These are phyloP conservation scores for Lachancea sp. DNA, from an alignment of 805 yeast genomes.

Conservation along the genomic window DNA sequence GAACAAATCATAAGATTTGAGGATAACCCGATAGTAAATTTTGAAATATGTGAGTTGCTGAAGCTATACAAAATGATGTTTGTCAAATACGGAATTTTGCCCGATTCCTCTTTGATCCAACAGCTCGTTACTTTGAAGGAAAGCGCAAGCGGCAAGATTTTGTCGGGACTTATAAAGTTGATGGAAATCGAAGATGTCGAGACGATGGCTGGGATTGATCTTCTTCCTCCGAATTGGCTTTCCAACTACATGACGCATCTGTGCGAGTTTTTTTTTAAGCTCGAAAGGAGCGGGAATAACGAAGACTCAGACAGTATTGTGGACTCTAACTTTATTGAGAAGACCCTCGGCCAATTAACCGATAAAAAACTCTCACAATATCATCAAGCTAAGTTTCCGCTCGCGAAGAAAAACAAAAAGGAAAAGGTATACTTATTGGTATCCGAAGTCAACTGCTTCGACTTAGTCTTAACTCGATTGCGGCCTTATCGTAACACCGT, in stretches of 20 bases:
- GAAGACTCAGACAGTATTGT: conserved; percentile 34
- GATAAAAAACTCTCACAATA: conserved; percentile 26
- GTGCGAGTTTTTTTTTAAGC: conserved; percentile 50
- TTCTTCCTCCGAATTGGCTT: conserved; percentile 82
- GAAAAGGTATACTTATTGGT: conserved; percentile 31
- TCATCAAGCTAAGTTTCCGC: conserved; percentile 27
- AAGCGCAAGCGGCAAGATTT: conserved; percentile 20
- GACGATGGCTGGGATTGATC: conserved; percentile 37
- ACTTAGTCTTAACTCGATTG: conserved; percentile 49
- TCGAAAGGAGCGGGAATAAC: conserved; percentile 37
- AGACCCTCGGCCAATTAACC: conserved; percentile 40
- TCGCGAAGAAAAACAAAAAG: conserved; percentile 24
- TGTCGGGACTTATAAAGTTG: conserved; percentile 14
- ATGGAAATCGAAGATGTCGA: conserved; percentile 28
- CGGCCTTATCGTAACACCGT: conserved; percentile 35
- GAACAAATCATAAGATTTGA: conserved; percentile 68
- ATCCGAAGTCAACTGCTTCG: conserved; percentile 53
- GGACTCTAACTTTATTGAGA: conserved; percentile 34
- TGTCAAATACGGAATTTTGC: conserved; percentile 34
- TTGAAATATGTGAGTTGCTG: conserved; percentile 55
- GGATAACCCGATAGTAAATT: conserved; percentile 46
- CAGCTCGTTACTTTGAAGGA: conserved; percentile 17
- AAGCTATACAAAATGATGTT: conserved; percentile 69
- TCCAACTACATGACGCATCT: conserved; percentile 45
- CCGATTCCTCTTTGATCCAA: conserved; percentile 17